Percentiles rank a stretch among this genome's conserved stretches.
Evolutionary conservation across 202 grass and related monocot species (phyloP).

Genomic region (Musa balbisiana): DNA sequence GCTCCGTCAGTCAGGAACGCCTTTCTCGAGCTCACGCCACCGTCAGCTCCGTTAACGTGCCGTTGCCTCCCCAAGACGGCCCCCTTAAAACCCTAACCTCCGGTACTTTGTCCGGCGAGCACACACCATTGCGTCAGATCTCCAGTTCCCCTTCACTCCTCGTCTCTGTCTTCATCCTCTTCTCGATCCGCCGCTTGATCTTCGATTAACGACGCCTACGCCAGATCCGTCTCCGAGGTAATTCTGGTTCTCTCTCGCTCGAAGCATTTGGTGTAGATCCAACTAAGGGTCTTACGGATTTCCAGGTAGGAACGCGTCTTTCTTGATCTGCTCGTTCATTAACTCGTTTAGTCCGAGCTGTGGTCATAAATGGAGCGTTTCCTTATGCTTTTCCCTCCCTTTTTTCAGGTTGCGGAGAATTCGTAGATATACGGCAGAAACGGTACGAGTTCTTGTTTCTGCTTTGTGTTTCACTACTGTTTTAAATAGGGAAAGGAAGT

Average conservation of each 20-base stretch:
- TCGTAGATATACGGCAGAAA: constrained; percentile 70
- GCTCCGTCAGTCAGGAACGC: too few species aligned
- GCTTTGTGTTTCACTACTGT: constrained; percentile 7
- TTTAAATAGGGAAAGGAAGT: not conserved
- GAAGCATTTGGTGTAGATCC: constrained; percentile 71
- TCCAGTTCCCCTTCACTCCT: not conserved
- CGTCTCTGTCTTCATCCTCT: not conserved
- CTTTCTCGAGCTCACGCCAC: not conserved
- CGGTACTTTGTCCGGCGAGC: not conserved
- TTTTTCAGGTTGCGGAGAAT: constrained; percentile 60
- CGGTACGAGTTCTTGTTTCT: constrained; percentile 34
- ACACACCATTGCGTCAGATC: not conserved
- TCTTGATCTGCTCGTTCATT: not conserved
- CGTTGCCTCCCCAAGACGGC: not conserved
- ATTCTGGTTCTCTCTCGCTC: constrained; percentile 5
- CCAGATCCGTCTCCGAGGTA: constrained; percentile 88
- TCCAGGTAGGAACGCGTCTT: constrained; percentile 44
- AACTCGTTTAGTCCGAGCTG: not conserved
- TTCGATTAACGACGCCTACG: constrained; percentile 77
- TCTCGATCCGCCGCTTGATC: not conserved
- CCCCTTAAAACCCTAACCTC: not conserved
- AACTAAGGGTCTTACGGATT: constrained; percentile 80
- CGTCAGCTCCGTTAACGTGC: not conserved
- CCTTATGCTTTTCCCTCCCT: not conserved
- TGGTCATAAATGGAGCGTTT: constrained; percentile 5